Base-by-base conservation (phyloP, 495 filamentous ascomycete species). In the Aspergillus nanangensis region DNA sequence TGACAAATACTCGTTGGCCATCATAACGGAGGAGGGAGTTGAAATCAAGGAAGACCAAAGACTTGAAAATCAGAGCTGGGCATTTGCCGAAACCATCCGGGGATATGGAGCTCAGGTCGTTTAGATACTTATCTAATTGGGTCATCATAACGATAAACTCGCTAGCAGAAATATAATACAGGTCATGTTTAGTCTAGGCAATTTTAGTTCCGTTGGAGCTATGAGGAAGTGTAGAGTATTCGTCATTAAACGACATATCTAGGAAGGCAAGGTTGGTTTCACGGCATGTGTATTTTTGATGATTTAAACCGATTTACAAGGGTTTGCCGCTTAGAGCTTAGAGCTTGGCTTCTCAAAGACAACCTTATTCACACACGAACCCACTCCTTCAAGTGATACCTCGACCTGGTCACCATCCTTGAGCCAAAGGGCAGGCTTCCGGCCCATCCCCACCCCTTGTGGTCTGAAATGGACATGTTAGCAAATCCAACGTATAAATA, bases 1-100 rank as follows among this genome's bases (percentile, higher is more conserved):
- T 63, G 89, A 96, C 67, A 76, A 82, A 62, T 98, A 96, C 66
- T 88, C 86, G 42, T 83, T 98, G 63, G 91, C 91, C 11, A 77
- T 96, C 21, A 77, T 98, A 40, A 91, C 89, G 34, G 81, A 86
- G 65, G 86, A 88, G 21, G 76, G 67, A 3, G 82, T 96, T 55
- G 87, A 96, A 53, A 56, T 96, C 59, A 82, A 80, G 66, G 80
- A 92, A 71, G 71, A 85, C 58, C 86, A 94, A 72, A 76, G 82
- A 63, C 63, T 88, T 42, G 81, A 87, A 53, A 66, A 78, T 48
- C 90, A 96, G 75, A 96, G 90, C 77, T 98, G 93, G 93, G 90
- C 89, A 45, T 98, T 98, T 74, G 89, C 90, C 9, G 88, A 95
- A 65, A 74, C 76, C 33, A 93, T 95, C 60, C 83, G 74, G 61